Conservation (phyloP, 495 filamentous ascomycete species). For the Penicillium longicatenatum region DNA sequence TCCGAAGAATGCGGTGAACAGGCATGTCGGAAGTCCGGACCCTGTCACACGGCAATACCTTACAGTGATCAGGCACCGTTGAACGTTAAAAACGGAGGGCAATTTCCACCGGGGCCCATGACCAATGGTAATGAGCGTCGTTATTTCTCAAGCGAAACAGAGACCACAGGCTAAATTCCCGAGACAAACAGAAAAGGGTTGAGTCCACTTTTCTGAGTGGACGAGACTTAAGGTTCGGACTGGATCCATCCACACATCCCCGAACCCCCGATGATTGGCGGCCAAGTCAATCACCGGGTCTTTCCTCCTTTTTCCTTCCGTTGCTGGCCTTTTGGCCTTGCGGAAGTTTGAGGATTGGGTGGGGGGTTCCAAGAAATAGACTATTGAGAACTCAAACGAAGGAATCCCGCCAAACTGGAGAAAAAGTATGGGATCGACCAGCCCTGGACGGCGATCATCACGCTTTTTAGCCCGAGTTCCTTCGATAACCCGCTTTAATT, state of each 20-base stretch:
- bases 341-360: background rate
- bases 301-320: background rate
- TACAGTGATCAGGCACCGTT: background rate
- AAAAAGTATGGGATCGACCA: slow-evolving; percentile 29
- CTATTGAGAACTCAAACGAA: slow-evolving; percentile 16
- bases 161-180: background rate
- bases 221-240: slow-evolving; percentile 7
- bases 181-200: background rate
- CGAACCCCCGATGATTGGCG: background rate
- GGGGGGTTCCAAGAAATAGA: background rate
- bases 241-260: slow-evolving; percentile 2
- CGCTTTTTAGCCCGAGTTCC: slow-evolving; percentile 15
- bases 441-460: slow-evolving; percentile 30
- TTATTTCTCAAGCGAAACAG: background rate
- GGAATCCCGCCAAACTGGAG: slow-evolving; percentile 16
- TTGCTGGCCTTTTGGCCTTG: background rate
- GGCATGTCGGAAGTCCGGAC: background rate
- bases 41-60: background rate
- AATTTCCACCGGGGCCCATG: background rate
- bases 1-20: background rate
- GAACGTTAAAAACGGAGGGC: background rate
- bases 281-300: background rate
- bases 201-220: slow-evolving; percentile 7
- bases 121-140: background rate
- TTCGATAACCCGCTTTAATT: slow-evolving; percentile 3